Evolutionary conservation across 345 rosid species (phyloP).

Genomic region (Carallia pectinifolia): DNA sequence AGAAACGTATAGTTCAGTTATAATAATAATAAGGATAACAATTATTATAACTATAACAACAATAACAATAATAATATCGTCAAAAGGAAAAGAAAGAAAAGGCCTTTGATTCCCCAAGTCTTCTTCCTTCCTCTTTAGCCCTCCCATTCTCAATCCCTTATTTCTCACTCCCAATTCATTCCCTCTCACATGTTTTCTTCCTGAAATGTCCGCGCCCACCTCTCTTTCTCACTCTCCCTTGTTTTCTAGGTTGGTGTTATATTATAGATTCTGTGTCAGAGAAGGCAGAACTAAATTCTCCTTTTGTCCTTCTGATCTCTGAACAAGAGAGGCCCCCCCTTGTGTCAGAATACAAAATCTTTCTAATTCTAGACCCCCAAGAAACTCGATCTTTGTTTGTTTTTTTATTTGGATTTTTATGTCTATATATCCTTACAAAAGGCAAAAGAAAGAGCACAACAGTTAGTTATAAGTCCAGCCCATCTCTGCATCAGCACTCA

Average conservation of each 20-base stretch:
- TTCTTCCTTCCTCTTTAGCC: not conserved
- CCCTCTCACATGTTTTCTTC: not conserved
- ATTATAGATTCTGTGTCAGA: slow-evolving; percentile 10
- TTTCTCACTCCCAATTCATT: not conserved
- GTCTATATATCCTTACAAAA: no score
- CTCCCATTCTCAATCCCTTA: slow-evolving; percentile 3
- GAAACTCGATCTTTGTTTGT: not conserved
- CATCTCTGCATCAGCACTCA: not conserved
- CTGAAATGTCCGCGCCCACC: not conserved
- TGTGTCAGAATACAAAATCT: no score
- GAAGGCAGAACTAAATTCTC: slow-evolving; percentile 1
- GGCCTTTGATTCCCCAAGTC: not conserved
- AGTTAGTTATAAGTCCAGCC: not conserved
- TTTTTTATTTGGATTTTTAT: no score
- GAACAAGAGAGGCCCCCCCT: slow-evolving; percentile 23
- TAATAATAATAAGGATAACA: no score
- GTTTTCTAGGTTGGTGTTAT: not conserved
- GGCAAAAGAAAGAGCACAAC: no score
- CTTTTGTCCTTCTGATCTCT: slow-evolving; percentile 22
- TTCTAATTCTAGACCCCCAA: slow-evolving; percentile 18
- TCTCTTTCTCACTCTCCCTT: not conserved
- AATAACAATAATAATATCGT: no score
- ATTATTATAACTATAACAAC: no score
- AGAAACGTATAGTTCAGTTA: not conserved
- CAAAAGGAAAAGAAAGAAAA: no score